Base-by-base conservation (phyloP, 1,284 basidiomycete species). In the Uromyces viciae-fabae region DNA sequence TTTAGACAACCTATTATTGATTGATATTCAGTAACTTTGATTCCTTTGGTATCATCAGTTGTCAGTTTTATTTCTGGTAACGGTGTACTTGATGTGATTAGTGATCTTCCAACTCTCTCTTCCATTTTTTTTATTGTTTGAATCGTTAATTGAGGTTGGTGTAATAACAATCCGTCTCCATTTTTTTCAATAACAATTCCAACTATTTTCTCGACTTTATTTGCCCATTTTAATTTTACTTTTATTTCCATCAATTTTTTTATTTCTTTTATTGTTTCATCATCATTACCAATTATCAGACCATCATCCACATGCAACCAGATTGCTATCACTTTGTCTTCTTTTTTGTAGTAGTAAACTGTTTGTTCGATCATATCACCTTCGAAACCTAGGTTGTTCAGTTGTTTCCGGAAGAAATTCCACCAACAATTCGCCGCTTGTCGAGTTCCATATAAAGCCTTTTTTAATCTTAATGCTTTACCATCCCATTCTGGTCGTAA, bases 291-390 rank as follows among this genome's bases (percentile, higher is more conserved):
- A 28, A 71, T 43, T 22, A 71, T 42, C 17, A 74, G 31, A 15
- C 72, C 72, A 74, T 74, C 72, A 38, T 74, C 72, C 25, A 74
- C 72, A 74, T 74, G 72, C 36, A 52, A 54, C 72, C 72, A 74
- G 14, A 74, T 52, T 11, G 33, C 2, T 17, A 54, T 3, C 36
- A 58, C 19, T 19, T 54, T 25, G 2, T 38, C 17, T 22, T 22
- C 42, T 11, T 40, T 17, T 5, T 36, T n/a, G 31, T 31, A 58
- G 25, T 31, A 22, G 56, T 74, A 56, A 38, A 74, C 38, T 19
- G 46, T 14, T 31, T 74, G 72, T 40, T 74, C 72, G 4, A 56
- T 17, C 31, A 54, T 33, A 15, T 58, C 54, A 52, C 28, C 46
- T 17, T 40, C 31, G 42, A 74, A 74, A 14, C 52, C 52, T 19